Conservation (phyloP, 352 stramenopile species). For the Phytophthora multivora region DNA sequence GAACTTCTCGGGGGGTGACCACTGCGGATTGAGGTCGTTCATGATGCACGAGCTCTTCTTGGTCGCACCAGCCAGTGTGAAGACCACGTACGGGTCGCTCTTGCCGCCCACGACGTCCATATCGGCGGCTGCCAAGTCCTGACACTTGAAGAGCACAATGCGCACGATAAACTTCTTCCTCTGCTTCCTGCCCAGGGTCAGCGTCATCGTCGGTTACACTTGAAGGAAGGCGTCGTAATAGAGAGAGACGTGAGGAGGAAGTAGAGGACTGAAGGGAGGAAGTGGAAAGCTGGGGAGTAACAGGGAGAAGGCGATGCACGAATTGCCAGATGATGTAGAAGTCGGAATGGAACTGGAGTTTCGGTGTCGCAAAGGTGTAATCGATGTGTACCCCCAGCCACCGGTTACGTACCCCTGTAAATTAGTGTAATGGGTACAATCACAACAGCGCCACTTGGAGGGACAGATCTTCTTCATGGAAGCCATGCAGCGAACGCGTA, state of each 20-base stretch:
- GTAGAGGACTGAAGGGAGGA: neutral
- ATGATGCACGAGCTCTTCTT: conserved; percentile 72
- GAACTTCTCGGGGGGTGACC: conserved; percentile 76
- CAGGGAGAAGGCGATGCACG: conserved; percentile 1
- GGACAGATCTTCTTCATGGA: too few species aligned
- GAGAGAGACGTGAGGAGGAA: neutral
- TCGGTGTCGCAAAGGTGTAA: conserved; percentile 27
- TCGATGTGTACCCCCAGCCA: conserved; percentile 7
- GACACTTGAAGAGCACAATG: conserved; percentile 71
- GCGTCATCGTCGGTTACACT: conserved; percentile 5
- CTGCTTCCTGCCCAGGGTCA: conserved; percentile 16
- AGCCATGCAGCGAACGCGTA: too few species aligned
- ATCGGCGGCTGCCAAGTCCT: conserved; percentile 57
- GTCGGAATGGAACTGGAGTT: conserved; percentile 26
- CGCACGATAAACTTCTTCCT: conserved; percentile 50
- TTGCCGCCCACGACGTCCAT: conserved; percentile 59
- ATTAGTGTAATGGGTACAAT: conserved; percentile 12
- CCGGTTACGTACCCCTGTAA: neutral
- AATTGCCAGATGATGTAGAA: conserved; percentile 25
- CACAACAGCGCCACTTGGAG: too few species aligned
- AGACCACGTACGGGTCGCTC: conserved; percentile 80
- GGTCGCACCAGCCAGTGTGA: conserved; percentile 47
- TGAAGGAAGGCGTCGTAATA: neutral
- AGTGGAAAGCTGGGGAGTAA: neutral
- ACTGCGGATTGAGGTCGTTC: conserved; percentile 72